Base-by-base conservation (phyloP, 163 green algal species). In the Scenedesmus sp. region DNA sequence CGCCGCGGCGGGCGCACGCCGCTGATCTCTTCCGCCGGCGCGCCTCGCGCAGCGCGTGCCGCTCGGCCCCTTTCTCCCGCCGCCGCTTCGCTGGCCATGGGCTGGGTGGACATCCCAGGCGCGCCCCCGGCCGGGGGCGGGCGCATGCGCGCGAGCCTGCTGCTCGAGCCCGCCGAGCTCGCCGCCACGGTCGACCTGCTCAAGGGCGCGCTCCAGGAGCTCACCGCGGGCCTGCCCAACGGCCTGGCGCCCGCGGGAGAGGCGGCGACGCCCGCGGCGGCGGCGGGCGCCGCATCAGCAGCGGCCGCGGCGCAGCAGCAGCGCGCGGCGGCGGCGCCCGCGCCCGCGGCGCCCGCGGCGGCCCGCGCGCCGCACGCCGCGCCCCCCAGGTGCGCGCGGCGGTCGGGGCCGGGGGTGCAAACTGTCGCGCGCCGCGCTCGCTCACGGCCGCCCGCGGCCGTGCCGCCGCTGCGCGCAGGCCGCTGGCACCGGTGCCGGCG, bases 141-240 rank as follows among this genome's bases (percentile, higher is more conserved):
- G 42, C 62, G 36, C 42, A 63, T 72, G 58, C 18, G 20, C 13
- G 71, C 39, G 13, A 54, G 29, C 10, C 39, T 86, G 5, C 66
- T 84, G 31, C 51, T 86, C 1, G 80, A 86, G 36, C 67, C 57
- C 3, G 20, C 51, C 28, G 80, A 86, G 66, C 34, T 81, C 6
- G 36, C 53, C 4, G 42, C 33, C 18, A 84, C 66, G 13, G 58
- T 86, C 13, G 66, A 84, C 17, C 60, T 77, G 22, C 75, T 86
- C 26, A 86, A 84, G 29, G 58, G 33, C 13, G 50, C 45, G 3
- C 20, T 86, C 0, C 66, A 70, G 17, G 44, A 70, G 28, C 42
- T 80, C 10, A 65, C 71, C 26, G 26, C 15, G 51, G 63, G 63
- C 13, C 33, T 44, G n/a, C 39, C 36, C 18, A 53, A 64, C 39